These are phyloP conservation scores for Gonium pectorale DNA, from an alignment of 139 green algal species.

Conservation along the genomic window DNA sequence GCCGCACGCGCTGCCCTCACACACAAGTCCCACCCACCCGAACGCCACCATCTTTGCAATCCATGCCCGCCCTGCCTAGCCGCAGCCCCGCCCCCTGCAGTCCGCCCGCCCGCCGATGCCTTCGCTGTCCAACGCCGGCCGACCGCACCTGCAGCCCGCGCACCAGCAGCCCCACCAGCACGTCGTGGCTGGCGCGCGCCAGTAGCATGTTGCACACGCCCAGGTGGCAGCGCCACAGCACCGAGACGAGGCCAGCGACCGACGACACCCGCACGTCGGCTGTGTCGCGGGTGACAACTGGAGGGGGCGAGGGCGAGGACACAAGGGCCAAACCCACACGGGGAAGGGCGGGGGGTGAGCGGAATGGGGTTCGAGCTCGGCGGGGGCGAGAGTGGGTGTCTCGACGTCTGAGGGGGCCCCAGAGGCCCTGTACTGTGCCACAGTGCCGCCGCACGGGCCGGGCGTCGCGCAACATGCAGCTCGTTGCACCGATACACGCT, in stretches of 20 bases:
- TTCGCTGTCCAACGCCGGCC: background rate
- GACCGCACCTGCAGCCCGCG: constrained; percentile 22
- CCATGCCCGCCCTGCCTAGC: background rate
- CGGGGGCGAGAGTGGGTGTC: too few relatives aligned
- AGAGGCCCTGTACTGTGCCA: too few relatives aligned
- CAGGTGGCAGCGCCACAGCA: constrained; percentile 70
- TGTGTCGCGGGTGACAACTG: constrained; percentile 34
- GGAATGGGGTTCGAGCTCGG: too few relatives aligned
- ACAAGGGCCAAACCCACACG: too few relatives aligned
- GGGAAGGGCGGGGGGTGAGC: too few relatives aligned
- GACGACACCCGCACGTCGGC: background rate
- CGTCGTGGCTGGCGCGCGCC: constrained; percentile 28
- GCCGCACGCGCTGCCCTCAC: too few relatives aligned
- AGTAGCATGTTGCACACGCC: constrained; percentile 64
- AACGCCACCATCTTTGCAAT: too few relatives aligned
- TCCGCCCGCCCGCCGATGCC: background rate
- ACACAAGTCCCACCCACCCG: too few relatives aligned
- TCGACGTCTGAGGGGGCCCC: too few relatives aligned
- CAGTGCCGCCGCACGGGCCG: too few relatives aligned
- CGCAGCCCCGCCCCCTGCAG: background rate
- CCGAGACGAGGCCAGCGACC: constrained; percentile 26
- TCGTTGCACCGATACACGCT: too few relatives aligned
- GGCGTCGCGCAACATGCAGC: too few relatives aligned
- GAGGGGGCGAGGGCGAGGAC: background rate
- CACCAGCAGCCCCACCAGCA: constrained; percentile 35